A percentile compares a stretch with the other conserved stretches of the same genome.
phyloP scores from a whole-genome alignment of 23 red algal genomes.

The Gracilaria caudata region DNA sequence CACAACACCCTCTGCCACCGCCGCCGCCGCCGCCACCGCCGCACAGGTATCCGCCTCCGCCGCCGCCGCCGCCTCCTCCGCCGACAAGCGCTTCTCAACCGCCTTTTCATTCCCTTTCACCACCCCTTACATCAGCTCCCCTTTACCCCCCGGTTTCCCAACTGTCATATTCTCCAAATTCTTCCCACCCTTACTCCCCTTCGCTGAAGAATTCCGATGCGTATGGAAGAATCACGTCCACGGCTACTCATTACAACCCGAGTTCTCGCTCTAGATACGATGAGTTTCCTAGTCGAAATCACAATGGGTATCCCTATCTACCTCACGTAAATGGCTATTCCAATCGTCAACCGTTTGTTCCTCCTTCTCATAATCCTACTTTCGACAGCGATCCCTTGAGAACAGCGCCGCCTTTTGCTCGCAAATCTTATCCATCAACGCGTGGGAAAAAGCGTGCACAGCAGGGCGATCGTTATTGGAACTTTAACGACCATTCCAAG shows the following conservation, averaged over 20 bases:
- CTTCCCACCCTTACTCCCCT: constrained; percentile 6
- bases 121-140: constrained; percentile 2
- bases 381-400: constrained; percentile 30
- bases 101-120: constrained; percentile 25
- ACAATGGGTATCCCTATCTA: constrained; percentile 20
- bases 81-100: constrained; percentile 1
- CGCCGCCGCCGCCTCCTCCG: constrained; percentile 27
- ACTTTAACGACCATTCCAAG: constrained; percentile 22
- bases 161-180: constrained; percentile 1
- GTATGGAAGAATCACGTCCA: constrained; percentile 2
- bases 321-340: constrained; percentile 36
- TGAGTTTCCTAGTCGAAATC: constrained; percentile 21
- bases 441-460: constrained; percentile 26
- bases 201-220: background rate
- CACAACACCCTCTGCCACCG: background rate
- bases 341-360: constrained; percentile 34
- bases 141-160: constrained; percentile 21
- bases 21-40: background rate
- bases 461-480: constrained; percentile 33
- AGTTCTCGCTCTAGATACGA: constrained; percentile 27
- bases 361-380: constrained; percentile 15
- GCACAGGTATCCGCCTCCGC: constrained; percentile 28
- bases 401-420: constrained; percentile 27
- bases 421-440: background rate
- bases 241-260: background rate